These are phyloP conservation scores for Echinochloa phyllopogon DNA, from an alignment of 176 grass and related monocot species.

Conservation along the genomic window DNA sequence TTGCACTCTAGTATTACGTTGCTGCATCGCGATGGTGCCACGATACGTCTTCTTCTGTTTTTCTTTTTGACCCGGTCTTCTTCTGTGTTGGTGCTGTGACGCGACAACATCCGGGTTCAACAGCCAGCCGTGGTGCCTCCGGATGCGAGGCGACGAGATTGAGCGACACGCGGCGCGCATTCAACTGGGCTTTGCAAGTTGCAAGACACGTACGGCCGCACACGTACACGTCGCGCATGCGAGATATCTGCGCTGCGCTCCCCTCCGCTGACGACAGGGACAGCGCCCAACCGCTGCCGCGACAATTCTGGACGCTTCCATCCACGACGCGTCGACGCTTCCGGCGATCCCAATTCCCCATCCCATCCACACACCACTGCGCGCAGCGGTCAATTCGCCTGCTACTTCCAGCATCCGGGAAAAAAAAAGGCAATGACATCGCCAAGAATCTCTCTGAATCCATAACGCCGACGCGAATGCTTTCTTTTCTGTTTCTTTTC, in stretches of 20 bases:
- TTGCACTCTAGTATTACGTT: too few species aligned
- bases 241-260: not conserved
- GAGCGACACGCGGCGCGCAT: not conserved
- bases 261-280: not conserved
- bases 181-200: not conserved
- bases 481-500: not conserved
- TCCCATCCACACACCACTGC: too few species aligned
- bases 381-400: not conserved
- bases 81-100: too few species aligned
- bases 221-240: not conserved
- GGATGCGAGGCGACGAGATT: too few species aligned
- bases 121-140: too few species aligned
- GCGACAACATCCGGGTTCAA: too few species aligned
- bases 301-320: conserved; percentile 13
- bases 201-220: not conserved
- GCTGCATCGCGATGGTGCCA: too few species aligned
- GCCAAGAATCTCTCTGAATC: conserved; percentile 2
- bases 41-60: too few species aligned
- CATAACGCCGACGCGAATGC: not conserved
- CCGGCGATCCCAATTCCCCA: not conserved
- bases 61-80: too few species aligned
- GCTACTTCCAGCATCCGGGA: not conserved
- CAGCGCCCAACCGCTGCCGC: not conserved
- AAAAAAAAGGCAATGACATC: too few species aligned
- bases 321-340: not conserved